phyloP scores from a whole-genome alignment of 768 basidiomycete species.

The Boletus pseudopeckii region DNA sequence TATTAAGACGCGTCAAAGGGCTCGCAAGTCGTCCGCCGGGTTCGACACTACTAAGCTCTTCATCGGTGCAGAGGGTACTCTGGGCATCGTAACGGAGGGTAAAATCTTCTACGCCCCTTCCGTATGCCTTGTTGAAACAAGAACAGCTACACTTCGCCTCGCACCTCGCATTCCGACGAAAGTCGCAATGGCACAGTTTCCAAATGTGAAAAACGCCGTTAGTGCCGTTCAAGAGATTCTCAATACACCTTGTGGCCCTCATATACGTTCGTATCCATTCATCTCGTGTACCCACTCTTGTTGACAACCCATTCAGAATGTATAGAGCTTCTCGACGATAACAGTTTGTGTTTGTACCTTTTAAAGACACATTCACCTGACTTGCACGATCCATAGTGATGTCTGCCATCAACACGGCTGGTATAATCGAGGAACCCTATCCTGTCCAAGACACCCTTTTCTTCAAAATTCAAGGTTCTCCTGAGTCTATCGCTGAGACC shows the following conservation, averaged over 20 bases:
- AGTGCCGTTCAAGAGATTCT: slow-evolving; percentile 80
- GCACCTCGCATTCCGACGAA: slow-evolving; percentile 78
- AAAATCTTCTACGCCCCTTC: not conserved
- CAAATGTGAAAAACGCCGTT: slow-evolving; percentile 71
- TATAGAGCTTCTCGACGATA: slow-evolving; percentile 80
- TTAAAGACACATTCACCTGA: not conserved
- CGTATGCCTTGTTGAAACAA: not conserved
- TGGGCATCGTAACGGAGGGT: slow-evolving; percentile 90
- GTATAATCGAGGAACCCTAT: slow-evolving; percentile 57
- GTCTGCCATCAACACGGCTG: slow-evolving; percentile 68
- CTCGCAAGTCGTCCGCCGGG: slow-evolving; percentile 83
- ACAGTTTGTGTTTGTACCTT: slow-evolving; percentile 41
- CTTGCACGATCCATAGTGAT: slow-evolving; percentile 49
- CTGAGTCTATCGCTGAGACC: slow-evolving; percentile 52
- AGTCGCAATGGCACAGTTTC: slow-evolving; percentile 88
- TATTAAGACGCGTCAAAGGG: slow-evolving; percentile 77
- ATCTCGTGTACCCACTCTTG: not conserved
- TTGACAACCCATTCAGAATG: slow-evolving; percentile 53
- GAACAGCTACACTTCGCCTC: slow-evolving; percentile 73
- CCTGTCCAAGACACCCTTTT: slow-evolving; percentile 78
- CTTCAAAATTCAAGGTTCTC: slow-evolving; percentile 87
- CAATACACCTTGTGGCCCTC: slow-evolving; percentile 59
- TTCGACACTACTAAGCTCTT: slow-evolving; percentile 87
- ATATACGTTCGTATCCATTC: slow-evolving; percentile 56
- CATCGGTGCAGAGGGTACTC: slow-evolving; percentile 86